A percentile compares a stretch with the other conserved stretches of the same genome.
phyloP scores from a whole-genome alignment of 1,284 basidiomycete species.

The Cystobasidium sp. region DNA sequence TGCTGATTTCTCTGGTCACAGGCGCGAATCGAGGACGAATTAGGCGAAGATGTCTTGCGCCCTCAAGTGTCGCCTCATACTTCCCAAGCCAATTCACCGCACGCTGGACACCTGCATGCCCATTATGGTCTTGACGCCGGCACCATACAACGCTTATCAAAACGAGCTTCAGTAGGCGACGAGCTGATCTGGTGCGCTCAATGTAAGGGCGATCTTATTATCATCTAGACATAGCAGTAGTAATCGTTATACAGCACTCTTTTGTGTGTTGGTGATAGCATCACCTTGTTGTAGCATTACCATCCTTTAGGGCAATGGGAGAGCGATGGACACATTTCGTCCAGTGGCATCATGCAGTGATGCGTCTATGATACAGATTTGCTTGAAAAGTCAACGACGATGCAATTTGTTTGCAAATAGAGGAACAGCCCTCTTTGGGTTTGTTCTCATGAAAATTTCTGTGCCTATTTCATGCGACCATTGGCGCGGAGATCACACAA shows the following conservation, averaged over 20 bases:
- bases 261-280: not conserved
- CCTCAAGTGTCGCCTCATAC: not conserved
- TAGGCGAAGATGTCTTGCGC: conserved; percentile 43
- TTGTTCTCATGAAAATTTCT: no score
- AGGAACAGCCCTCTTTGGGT: no score
- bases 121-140: conserved; percentile 40
- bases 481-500: no score
- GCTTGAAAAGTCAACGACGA: no score
- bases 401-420: no score
- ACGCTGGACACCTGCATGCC: conserved; percentile 3
- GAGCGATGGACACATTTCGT: not conserved
- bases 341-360: no score
- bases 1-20: conserved; percentile 16
- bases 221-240: conserved; percentile 36
- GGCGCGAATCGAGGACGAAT: conserved; percentile 51
- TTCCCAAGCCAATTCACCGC: not conserved
- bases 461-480: no score
- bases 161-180: conserved; percentile 47
- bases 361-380: no score
- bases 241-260: not conserved
- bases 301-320: not conserved
- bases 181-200: conserved; percentile 49
- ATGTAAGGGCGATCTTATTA: conserved; percentile 44
- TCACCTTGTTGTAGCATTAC: conserved; percentile 21
- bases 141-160: conserved; percentile 28